Conservation (phyloP, 2,329 filamentous ascomycete species). For the Xylaria digitata region DNA sequence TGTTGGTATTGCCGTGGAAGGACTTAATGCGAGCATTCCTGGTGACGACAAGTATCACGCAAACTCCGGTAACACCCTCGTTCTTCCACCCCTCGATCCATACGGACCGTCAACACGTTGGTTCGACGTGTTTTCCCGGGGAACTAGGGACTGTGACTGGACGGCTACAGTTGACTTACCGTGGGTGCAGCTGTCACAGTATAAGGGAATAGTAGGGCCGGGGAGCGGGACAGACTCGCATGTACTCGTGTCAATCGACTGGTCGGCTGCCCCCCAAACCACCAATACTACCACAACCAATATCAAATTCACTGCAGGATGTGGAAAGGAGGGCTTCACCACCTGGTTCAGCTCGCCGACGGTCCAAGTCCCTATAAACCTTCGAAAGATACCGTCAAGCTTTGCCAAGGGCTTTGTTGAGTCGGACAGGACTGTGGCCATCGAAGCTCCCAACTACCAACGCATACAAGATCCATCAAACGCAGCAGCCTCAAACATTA, state of each 20-base stretch:
- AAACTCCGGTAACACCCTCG: conserved; percentile 65
- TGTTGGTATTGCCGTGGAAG: conserved; percentile 72
- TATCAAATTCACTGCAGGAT: conserved; percentile 61
- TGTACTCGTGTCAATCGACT: conserved; percentile 67
- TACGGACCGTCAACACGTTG: conserved; percentile 67
- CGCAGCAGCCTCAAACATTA: conserved; percentile 48
- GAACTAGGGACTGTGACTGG: conserved; percentile 65
- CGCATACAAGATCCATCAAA: conserved; percentile 50
- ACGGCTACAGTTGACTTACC: conserved; percentile 58
- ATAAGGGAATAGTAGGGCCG: conserved; percentile 61
- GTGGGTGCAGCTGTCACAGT: conserved; percentile 65
- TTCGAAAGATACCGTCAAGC: conserved; percentile 59
- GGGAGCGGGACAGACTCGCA: conserved; percentile 62
- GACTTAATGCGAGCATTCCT: conserved; percentile 73
- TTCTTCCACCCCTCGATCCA: conserved; percentile 66
- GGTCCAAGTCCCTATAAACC: conserved; percentile 66
- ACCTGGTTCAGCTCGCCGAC: conserved; percentile 53
- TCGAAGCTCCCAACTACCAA: conserved; percentile 66
- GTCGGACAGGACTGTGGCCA: conserved; percentile 66
- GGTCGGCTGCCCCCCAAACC: conserved; percentile 55
- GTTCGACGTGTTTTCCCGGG: conserved; percentile 73
- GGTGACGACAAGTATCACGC: conserved; percentile 73
- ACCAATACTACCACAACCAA: conserved; percentile 58
- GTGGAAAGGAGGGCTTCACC: conserved; percentile 47
- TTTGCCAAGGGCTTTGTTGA: conserved; percentile 72